Conservation (phyloP, 257 asterid species). For the Solanum okadae region DNA sequence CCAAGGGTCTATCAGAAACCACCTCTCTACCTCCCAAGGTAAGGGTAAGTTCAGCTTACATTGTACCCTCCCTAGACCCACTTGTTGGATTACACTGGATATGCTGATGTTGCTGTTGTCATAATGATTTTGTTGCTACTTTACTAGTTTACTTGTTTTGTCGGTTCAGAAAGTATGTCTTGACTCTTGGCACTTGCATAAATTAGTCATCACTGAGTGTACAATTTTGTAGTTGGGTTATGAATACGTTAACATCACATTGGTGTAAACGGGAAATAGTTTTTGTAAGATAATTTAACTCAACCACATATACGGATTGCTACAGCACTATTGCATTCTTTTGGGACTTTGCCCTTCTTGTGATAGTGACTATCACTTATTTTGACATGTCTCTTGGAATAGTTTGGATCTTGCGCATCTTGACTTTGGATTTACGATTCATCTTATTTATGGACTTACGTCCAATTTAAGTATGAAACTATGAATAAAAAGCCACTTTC, state of each 20-base stretch:
- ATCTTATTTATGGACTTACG: not conserved
- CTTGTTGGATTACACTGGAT: not conserved
- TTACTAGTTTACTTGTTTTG: not conserved
- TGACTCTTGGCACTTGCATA: not conserved
- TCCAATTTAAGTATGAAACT: not conserved
- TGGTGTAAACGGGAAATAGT: not conserved
- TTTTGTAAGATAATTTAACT: not conserved
- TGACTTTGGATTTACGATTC: not conserved
- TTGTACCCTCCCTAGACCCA: not conserved
- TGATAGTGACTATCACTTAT: not conserved
- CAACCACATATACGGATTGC: not conserved
- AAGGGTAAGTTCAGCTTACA: not conserved
- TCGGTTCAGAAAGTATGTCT: not conserved
- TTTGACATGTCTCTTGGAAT: not conserved
- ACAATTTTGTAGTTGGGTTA: not conserved
- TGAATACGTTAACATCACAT: not conserved
- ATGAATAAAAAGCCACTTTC: not conserved
- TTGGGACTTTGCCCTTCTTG: not conserved
- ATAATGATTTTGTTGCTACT: not conserved
- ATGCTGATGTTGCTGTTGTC: not conserved
- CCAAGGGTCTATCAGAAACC: not conserved
- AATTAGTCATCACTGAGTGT: not conserved
- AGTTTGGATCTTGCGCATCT: not conserved
- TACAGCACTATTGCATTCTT: not conserved
- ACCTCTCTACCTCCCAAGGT: not conserved